Evolutionary conservation across 192 early-diverging fungal species (phyloP).

Genomic region (Entophlyctis helioformis): DNA sequence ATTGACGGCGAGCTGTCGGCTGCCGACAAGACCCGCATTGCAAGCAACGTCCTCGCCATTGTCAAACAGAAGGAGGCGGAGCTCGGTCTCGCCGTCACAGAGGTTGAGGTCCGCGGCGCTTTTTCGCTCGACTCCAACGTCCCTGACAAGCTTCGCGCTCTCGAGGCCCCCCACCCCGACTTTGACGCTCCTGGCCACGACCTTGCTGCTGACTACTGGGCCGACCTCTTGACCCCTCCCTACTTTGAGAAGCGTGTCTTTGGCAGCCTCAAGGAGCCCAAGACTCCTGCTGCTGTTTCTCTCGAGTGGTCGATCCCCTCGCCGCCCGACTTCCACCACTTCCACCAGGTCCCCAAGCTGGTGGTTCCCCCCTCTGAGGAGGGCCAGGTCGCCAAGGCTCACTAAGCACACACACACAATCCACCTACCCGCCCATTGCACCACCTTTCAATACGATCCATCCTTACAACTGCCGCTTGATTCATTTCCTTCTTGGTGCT

Average conservation of each 20-base stretch:
- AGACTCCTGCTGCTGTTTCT: slow-evolving; percentile 31
- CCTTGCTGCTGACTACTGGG: slow-evolving; percentile 38
- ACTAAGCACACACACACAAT: too few relatives aligned
- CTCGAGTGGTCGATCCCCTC: slow-evolving; percentile 42
- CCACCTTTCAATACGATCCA: too few relatives aligned
- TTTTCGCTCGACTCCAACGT: slow-evolving; percentile 25
- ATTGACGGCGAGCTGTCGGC: slow-evolving; percentile 17
- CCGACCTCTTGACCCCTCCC: slow-evolving; percentile 28
- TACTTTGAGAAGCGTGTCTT: slow-evolving; percentile 39
- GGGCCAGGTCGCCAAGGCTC: too few relatives aligned
- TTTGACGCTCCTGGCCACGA: slow-evolving; percentile 28
- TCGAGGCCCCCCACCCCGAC: slow-evolving; percentile 27
- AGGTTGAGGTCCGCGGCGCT: slow-evolving; percentile 38
- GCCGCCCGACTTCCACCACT: slow-evolving; percentile 47
- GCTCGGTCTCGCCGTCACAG: slow-evolving; percentile 23
- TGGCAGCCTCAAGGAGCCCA: slow-evolving; percentile 28
- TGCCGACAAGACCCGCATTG: slow-evolving; percentile 16
- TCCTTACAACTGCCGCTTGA: too few relatives aligned
- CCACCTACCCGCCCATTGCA: too few relatives aligned
- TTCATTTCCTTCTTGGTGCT: too few relatives aligned
- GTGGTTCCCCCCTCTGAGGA: too few relatives aligned
- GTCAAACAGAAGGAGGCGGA: slow-evolving; percentile 21
- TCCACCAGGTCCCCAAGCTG: slow-evolving; percentile 22
- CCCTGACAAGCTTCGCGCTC: slow-evolving; percentile 32
- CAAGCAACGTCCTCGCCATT: slow-evolving; percentile 23